Percentiles rank a stretch among this genome's conserved stretches.
Conservation (phyloP, 306 rosid species). For the Senna tora region DNA sequence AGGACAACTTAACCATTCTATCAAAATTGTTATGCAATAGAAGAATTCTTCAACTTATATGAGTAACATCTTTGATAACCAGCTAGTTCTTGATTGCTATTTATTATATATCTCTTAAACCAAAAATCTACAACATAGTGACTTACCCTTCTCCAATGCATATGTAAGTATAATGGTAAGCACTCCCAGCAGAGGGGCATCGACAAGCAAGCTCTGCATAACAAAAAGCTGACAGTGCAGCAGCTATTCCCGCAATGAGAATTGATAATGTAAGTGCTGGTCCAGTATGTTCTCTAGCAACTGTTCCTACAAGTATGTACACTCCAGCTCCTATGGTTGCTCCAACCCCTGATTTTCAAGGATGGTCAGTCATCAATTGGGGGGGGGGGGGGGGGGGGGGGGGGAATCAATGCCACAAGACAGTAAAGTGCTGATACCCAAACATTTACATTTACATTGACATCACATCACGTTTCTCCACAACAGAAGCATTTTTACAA, state of each 20-base stretch:
- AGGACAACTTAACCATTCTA: slow-evolving; percentile 20
- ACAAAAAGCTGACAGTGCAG: slow-evolving; percentile 91
- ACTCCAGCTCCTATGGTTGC: slow-evolving; percentile 98
- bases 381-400: neutral
- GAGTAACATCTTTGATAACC: slow-evolving; percentile 7
- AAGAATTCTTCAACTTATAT: slow-evolving; percentile 16
- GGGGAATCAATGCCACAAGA: neutral
- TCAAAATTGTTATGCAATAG: slow-evolving; percentile 1
- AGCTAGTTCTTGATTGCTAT: slow-evolving; percentile 2
- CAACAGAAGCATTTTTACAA: slow-evolving; percentile 21
- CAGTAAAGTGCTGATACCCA: neutral
- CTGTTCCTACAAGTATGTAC: slow-evolving; percentile 95
- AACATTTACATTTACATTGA: neutral
- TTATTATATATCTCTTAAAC: neutral
- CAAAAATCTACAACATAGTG: slow-evolving; percentile 24
- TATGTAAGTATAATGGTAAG: slow-evolving; percentile 89
- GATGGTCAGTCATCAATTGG: slow-evolving; percentile 14
- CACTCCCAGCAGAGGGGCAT: slow-evolving; percentile 96
- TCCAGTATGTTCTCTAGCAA: slow-evolving; percentile 93
- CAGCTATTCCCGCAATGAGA: slow-evolving; percentile 83
- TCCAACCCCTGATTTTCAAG: slow-evolving; percentile 74
- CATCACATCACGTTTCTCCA: neutral
- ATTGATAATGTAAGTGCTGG: slow-evolving; percentile 84
- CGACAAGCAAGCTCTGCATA: slow-evolving; percentile 98
- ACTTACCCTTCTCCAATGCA: slow-evolving; percentile 95